phyloP scores from a whole-genome alignment of 345 rosid species.

The Aurinia saxatilis region DNA sequence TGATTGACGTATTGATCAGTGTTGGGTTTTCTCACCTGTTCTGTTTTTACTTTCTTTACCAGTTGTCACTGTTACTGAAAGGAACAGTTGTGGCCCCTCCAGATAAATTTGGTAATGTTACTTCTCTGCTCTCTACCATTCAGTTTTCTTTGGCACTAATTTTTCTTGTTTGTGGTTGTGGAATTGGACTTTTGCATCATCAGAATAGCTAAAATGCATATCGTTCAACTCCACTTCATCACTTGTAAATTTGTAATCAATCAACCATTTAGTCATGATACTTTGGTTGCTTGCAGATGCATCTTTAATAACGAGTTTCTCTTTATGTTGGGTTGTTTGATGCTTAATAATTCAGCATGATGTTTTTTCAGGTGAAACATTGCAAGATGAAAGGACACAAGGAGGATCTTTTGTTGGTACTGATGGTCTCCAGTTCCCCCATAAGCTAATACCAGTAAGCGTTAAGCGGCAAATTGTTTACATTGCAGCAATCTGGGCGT shows the following conservation, averaged over 20 bases:
- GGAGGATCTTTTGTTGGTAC: constrained; percentile 77
- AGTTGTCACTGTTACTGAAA: constrained; percentile 82
- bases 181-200: not conserved
- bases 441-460: constrained; percentile 84
- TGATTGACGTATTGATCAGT: constrained; percentile 15
- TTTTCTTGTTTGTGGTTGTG: not conserved
- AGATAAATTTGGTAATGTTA: constrained; percentile 79
- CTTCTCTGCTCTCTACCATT: not conserved
- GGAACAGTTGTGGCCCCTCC: constrained; percentile 99
- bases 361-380: constrained; percentile 66
- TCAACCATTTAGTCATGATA: constrained; percentile 3
- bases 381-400: constrained; percentile 75
- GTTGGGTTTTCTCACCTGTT: constrained; percentile 18
- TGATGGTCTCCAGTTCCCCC: constrained; percentile 83
- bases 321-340: constrained; percentile 3
- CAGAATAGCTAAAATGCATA: not conserved
- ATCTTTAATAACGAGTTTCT: not conserved
- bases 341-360: not conserved
- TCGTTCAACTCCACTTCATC: no score
- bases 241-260: no score
- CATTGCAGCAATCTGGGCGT: not conserved
- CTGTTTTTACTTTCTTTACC: constrained; percentile 17
- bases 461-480: not conserved
- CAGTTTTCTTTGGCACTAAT: not conserved
- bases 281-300: not conserved